A percentile compares a stretch with the other conserved stretches of the same genome.
phyloP scores from a whole-genome alignment of 805 yeast species.

The Myxozyma udenii region DNA sequence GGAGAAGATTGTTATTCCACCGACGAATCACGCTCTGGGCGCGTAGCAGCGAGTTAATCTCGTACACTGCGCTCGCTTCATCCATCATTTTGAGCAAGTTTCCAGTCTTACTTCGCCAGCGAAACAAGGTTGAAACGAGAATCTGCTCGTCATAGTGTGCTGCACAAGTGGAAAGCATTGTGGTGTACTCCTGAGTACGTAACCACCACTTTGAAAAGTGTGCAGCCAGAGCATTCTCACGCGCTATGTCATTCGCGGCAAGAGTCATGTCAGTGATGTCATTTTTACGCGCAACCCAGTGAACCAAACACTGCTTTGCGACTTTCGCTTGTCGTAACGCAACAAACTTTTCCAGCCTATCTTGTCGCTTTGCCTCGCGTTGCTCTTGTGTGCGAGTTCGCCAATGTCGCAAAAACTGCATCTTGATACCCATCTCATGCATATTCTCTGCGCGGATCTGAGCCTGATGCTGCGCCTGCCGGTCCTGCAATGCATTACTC shows the following conservation, averaged over 20 bases:
- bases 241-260: conserved; percentile 2
- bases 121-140: not conserved
- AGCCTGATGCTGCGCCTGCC: not conserved
- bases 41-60: conserved; percentile 17
- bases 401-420: conserved; percentile 2
- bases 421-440: no score
- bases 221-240: not conserved
- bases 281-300: conserved; percentile 12
- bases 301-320: not conserved
- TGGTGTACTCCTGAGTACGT: not conserved
- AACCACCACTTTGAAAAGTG: conserved; percentile 2
- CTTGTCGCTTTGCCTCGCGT: not conserved
- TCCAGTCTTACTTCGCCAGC: conserved; percentile 3
- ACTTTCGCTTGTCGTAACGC: not conserved
- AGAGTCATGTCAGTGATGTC: conserved; percentile 4
- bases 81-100: not conserved
- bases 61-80: conserved; percentile 12
- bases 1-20: conserved; percentile 22
- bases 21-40: conserved; percentile 18
- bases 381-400: not conserved
- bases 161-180: not conserved
- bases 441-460: not conserved
- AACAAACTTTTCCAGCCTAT: not conserved
- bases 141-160: not conserved
- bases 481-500: not conserved